Evolutionary conservation across 345 rosid species (phyloP).

Genomic region (Syzygium oleosum): DNA sequence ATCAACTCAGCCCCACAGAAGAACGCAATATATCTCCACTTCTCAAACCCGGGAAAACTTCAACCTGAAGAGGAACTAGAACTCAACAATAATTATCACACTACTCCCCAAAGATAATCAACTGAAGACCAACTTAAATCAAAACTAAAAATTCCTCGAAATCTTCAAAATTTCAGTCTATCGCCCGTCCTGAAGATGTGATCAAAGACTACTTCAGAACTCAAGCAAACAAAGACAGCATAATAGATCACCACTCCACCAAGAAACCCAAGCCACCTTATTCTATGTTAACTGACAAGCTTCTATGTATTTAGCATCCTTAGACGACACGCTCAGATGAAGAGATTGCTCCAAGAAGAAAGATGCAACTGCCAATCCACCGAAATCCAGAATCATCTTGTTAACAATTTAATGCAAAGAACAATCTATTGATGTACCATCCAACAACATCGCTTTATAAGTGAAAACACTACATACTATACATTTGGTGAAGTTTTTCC

Average conservation of each 20-base stretch:
- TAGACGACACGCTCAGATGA: background rate
- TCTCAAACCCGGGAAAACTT: no score
- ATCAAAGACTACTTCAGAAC: background rate
- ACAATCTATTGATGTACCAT: background rate
- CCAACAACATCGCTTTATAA: background rate
- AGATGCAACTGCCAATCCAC: background rate
- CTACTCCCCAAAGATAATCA: rapidly evolving
- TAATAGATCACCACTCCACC: background rate
- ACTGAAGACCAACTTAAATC: no score
- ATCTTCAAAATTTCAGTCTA: background rate
- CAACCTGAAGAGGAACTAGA: no score
- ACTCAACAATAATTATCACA: rapidly evolving
- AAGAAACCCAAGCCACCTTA: background rate
- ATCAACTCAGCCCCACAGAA: no score
- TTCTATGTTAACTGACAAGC: background rate
- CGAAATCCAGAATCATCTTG: background rate
- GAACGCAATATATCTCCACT: no score
- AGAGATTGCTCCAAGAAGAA: background rate
- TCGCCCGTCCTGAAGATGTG: background rate
- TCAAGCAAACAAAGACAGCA: background rate
- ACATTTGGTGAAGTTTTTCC: background rate
- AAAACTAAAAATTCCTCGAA: background rate
- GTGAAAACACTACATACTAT: background rate
- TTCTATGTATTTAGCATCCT: background rate
- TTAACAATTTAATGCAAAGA: background rate